A percentile compares a stretch with the other conserved stretches of the same genome.
Evolutionary conservation across 225 moss, liverwort and hornwort genomes (phyloP).

Genomic region (Thuidium tamariscinum): DNA sequence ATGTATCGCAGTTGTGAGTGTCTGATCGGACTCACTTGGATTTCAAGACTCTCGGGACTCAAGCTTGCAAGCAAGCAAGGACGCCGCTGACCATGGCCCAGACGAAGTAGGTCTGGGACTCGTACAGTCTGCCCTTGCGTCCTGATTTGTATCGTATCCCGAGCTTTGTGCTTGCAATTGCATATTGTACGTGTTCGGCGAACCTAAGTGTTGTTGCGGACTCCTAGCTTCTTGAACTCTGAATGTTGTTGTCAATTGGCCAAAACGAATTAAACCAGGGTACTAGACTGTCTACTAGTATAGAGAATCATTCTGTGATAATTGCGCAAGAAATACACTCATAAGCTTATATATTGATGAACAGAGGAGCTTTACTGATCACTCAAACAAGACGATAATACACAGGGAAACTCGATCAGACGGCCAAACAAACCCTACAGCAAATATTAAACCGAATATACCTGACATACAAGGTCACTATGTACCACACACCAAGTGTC

Average conservation of each 20-base stretch:
- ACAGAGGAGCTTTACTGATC: no score
- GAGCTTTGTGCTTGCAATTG: background rate
- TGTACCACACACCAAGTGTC: no score
- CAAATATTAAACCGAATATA: no score
- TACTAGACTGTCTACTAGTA: no score
- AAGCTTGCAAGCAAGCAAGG: background rate
- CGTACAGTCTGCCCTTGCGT: background rate
- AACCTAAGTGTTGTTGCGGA: background rate
- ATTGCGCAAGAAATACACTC: background rate
- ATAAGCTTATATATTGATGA: no score
- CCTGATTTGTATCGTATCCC: background rate
- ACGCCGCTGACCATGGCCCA: background rate
- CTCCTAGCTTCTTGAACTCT: background rate
- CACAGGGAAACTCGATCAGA: no score
- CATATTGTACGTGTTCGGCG: no score
- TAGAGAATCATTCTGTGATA: background rate
- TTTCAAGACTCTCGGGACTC: background rate
- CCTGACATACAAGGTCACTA: no score
- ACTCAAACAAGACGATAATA: no score
- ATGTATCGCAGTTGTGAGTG: background rate
- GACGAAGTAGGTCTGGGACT: background rate
- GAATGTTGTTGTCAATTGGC: background rate
- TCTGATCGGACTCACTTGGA: background rate
- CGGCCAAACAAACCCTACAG: no score
- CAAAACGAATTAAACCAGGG: background rate